Conservation (phyloP, 2,329 filamentous ascomycete species). For the Aspergillus flavus region DNA sequence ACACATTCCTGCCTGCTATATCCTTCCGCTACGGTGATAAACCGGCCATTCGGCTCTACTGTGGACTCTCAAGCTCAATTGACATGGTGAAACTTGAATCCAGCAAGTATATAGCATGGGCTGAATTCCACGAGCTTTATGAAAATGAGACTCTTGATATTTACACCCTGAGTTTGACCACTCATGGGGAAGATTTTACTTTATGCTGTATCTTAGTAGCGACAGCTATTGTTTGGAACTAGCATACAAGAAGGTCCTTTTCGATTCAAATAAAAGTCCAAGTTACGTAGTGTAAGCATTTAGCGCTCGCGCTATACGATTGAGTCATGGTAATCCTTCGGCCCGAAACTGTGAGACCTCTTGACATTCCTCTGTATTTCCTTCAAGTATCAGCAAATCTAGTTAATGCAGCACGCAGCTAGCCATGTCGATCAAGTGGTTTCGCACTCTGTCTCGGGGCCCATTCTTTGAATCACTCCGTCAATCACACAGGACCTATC, state of each 20-base stretch:
- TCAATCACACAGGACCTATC: constrained; percentile 9
- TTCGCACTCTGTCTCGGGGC: neutral
- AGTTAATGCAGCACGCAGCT: neutral
- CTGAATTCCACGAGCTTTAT: neutral
- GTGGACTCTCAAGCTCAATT: neutral
- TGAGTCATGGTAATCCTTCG: neutral
- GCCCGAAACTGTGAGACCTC: neutral
- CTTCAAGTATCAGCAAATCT: neutral
- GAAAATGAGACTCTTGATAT: neutral
- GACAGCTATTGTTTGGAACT: neutral
- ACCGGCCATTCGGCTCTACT: neutral
- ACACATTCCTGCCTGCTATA: neutral
- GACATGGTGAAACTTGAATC: neutral
- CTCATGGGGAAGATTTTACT: neutral
- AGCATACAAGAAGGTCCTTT: neutral
- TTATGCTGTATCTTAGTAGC: neutral
- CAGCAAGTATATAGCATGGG: neutral
- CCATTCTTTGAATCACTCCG: constrained; percentile 16
- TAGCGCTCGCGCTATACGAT: neutral
- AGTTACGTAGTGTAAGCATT: neutral
- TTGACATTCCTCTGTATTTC: neutral
- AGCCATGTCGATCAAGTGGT: neutral
- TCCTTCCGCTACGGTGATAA: neutral
- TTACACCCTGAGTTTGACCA: neutral
- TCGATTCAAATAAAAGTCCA: neutral